Evolutionary conservation across 148 eudicot species (phyloP).

Genomic region (Amaranthus palmeri): DNA sequence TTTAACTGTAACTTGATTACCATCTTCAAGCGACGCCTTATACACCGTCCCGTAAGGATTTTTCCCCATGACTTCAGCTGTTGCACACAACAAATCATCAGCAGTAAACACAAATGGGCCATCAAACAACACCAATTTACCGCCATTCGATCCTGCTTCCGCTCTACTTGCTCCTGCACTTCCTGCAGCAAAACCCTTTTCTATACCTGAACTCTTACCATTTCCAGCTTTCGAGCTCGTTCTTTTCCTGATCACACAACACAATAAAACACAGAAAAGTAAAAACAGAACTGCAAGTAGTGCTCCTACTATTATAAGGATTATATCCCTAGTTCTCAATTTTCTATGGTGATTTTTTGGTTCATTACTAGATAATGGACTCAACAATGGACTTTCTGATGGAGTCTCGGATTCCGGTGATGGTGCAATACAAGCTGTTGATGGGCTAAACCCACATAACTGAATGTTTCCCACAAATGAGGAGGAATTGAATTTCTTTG

Average conservation of each 20-base stretch:
- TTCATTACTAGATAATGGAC: neutral
- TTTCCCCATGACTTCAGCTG: slow-evolving; percentile 93
- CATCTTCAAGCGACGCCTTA: slow-evolving; percentile 84
- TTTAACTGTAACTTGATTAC: slow-evolving; percentile 79
- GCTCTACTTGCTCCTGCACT: slow-evolving; percentile 29
- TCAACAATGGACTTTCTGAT: slow-evolving; percentile 22
- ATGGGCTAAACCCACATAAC: slow-evolving; percentile 62
- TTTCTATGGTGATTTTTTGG: slow-evolving; percentile 18
- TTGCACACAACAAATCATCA: slow-evolving; percentile 83
- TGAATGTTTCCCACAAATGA: slow-evolving; percentile 53
- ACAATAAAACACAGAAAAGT: slow-evolving; percentile 54
- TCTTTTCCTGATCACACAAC: slow-evolving; percentile 63
- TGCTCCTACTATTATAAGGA: slow-evolving; percentile 57
- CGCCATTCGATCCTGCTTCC: slow-evolving; percentile 57
- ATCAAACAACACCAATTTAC: slow-evolving; percentile 81
- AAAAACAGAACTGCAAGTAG: slow-evolving; percentile 48
- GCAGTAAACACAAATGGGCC: slow-evolving; percentile 84
- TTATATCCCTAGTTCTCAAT: slow-evolving; percentile 53
- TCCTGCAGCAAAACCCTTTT: slow-evolving; percentile 19
- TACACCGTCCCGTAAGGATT: slow-evolving; percentile 77
- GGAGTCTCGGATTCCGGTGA: slow-evolving; percentile 35
- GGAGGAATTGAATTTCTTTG: slow-evolving; percentile 38
- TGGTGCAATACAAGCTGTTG: slow-evolving; percentile 50
- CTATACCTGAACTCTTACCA: slow-evolving; percentile 13
- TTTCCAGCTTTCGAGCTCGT: slow-evolving; percentile 28